Percentiles rank a stretch among this genome's conserved stretches.
Conservation (phyloP, 176 grass and related monocot genomes). For the Typha latifolia region DNA sequence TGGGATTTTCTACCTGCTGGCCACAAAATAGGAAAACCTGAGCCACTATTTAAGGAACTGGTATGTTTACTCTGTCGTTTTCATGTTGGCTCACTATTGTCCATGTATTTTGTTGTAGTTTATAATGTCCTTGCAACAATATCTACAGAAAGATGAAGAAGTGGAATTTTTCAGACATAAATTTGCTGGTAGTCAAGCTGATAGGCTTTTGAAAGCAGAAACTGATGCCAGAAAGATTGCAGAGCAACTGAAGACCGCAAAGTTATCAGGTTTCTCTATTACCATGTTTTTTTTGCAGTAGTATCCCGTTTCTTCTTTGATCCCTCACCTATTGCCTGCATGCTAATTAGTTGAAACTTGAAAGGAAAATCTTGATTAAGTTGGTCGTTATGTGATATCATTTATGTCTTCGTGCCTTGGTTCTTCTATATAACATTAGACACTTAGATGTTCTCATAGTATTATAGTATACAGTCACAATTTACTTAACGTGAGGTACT, state of each 20-base stretch:
- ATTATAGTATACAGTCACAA: too few relatives aligned
- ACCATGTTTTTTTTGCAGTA: neutral
- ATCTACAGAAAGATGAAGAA: constrained; percentile 71
- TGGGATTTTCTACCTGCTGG: constrained; percentile 76
- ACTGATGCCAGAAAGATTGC: constrained; percentile 57
- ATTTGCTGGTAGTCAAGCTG: constrained; percentile 83
- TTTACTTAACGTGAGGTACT: too few relatives aligned
- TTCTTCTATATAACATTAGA: too few relatives aligned
- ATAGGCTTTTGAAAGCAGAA: constrained; percentile 60
- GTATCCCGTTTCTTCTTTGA: too few relatives aligned
- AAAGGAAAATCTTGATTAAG: neutral
- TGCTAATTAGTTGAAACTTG: neutral
- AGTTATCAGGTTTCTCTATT: constrained; percentile 49
- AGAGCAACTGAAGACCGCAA: constrained; percentile 63
- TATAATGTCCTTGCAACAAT: neutral
- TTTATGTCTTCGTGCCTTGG: too few relatives aligned
- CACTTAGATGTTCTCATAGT: too few relatives aligned
- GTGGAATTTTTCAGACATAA: constrained; percentile 49
- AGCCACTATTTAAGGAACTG: constrained; percentile 86
- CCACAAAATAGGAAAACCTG: constrained; percentile 72
- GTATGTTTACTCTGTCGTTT: constrained; percentile 25
- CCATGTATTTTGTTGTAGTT: constrained; percentile 12
- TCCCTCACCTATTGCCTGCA: neutral
- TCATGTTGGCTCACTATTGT: neutral
- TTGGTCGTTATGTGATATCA: neutral